These are phyloP conservation scores for Populus tremula DNA, from an alignment of 345 rosid genomes.

Conservation along the genomic window DNA sequence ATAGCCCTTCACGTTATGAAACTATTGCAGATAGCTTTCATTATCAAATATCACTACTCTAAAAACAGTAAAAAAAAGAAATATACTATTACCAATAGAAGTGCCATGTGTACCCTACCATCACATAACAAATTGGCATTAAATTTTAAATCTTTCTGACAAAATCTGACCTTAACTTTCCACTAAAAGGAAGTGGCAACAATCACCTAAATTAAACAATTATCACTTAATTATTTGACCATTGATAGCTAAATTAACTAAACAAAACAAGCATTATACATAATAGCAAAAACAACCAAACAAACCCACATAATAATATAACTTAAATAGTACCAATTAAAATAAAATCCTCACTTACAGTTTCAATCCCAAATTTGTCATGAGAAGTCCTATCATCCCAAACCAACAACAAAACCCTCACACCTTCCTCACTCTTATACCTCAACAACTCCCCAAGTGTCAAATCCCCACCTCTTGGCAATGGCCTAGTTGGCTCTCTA, in stretches of 20 bases:
- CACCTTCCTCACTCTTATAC: slow-evolving; percentile 93
- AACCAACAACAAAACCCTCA: slow-evolving; percentile 71
- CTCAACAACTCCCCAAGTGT: slow-evolving; percentile 87
- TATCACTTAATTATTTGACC: background rate
- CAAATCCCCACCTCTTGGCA: slow-evolving; percentile 71
- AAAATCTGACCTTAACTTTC: background rate
- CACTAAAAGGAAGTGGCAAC: background rate
- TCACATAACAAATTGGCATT: background rate
- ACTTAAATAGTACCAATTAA: background rate
- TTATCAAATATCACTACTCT: background rate
- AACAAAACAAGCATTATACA: background rate
- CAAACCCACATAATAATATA: background rate
- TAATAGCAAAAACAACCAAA: background rate
- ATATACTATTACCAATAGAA: background rate
- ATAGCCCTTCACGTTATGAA: background rate
- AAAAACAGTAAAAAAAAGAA: background rate
- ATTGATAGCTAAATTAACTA: background rate
- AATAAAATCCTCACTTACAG: slow-evolving; percentile 57
- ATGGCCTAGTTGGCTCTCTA: slow-evolving; percentile 63
- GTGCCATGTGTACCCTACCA: background rate
- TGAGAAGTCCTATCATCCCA: slow-evolving; percentile 97
- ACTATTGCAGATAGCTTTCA: background rate
- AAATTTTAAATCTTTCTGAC: background rate
- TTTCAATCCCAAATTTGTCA: slow-evolving; percentile 53
- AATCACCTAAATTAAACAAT: background rate